Evolutionary conservation across 2,329 filamentous ascomycete genomes (phyloP), one percentile per base, ranked within the genome.

Genomic region (Fusarium beomiforme): DNA sequence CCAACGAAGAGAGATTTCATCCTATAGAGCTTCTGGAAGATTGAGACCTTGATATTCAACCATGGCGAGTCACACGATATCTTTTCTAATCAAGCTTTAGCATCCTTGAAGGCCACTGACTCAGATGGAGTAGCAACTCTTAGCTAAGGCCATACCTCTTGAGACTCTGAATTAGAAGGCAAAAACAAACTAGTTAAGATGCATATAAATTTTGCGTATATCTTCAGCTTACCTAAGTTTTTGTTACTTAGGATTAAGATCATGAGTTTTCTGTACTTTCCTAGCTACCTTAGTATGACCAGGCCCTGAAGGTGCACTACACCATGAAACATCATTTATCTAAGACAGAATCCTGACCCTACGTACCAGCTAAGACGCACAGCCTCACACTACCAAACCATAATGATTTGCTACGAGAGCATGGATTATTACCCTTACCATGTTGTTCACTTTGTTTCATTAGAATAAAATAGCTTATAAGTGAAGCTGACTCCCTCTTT

Each of bases 241-340:
- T n/a, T n/a, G n/a, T n/a, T n/a, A n/a, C n/a, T n/a, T n/a, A n/a
- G n/a, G n/a, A n/a, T n/a, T n/a, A n/a, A n/a, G n/a, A n/a, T n/a
- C n/a, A n/a, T n/a, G n/a, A n/a, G n/a, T n/a, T n/a, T n/a, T n/a
- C n/a, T n/a, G n/a, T n/a, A n/a, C n/a, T n/a, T n/a, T n/a, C n/a
- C n/a, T n/a, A n/a, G n/a, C n/a, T n/a, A n/a, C n/a, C n/a, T 29
- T 10, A 29, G 8, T 14, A 43, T 24, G 13, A 6, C 14, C 10
- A 23, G 41, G 9, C 16, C 21, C 29, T 29, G 29, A 29, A 29
- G n/a, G 6, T 34, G 12, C 4, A 41, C 39, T n/a, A 17, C 14
- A 58, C 17, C 51, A 44, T 58, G 39, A 58, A 56, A 58, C 39
- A 44, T 33, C n/a, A 44, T 37, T 14, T 58, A 60, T 39, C n/a